phyloP scores from a whole-genome alignment of 305 asterid species.

The Salvia sclarea region DNA sequence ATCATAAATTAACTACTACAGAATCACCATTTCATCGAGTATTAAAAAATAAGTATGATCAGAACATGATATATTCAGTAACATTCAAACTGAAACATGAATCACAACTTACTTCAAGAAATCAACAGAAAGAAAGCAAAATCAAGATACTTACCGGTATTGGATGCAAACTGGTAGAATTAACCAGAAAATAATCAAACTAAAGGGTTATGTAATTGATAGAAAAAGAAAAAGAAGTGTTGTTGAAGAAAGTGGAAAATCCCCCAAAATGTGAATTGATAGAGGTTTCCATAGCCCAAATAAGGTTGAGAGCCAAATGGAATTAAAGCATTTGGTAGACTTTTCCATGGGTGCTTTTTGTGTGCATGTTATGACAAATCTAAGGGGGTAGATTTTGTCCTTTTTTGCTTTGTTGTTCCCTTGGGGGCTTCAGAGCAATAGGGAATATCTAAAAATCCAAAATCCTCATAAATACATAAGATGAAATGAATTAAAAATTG shows the following conservation, averaged over 20 bases:
- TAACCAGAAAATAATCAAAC: constrained; percentile 29
- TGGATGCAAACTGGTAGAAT: constrained; percentile 25
- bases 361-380: constrained; percentile 46
- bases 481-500: constrained; percentile 25
- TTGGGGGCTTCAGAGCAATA: constrained; percentile 38
- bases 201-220: constrained; percentile 21
- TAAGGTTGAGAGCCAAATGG: constrained; percentile 34
- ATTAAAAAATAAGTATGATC: neutral
- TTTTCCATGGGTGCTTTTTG: constrained; percentile 43
- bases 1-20: neutral
- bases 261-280: constrained; percentile 11
- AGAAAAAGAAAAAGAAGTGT: neutral
- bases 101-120: neutral
- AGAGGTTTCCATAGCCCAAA: constrained; percentile 3
- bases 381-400: constrained; percentile 50
- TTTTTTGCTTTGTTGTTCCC: constrained; percentile 37
- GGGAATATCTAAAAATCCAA: constrained; percentile 40
- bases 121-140: constrained; percentile 18
- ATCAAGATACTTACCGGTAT: constrained; percentile 38
- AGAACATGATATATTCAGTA: neutral
- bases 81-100: constrained; percentile 9
- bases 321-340: constrained; percentile 39
- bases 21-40: neutral
- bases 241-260: neutral
- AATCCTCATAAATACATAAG: constrained; percentile 26